Conservation (phyloP, 164 flowering plant genomes). For the Malania oleifera region DNA sequence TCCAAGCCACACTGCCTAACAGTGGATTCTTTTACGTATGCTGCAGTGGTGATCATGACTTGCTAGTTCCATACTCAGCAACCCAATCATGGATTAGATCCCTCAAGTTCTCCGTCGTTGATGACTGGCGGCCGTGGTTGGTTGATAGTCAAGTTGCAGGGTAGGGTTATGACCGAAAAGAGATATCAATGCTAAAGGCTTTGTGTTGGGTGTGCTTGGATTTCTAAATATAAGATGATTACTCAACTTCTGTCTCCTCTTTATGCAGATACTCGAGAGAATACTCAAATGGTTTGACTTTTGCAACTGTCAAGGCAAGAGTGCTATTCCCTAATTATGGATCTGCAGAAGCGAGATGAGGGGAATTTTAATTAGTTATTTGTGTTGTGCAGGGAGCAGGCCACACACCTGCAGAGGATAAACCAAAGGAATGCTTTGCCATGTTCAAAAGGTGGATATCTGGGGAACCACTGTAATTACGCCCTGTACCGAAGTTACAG, state of each 20-base stretch:
- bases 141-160: conserved; percentile 28
- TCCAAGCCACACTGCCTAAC: too few relatives aligned
- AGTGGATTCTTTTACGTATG: too few relatives aligned
- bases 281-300: conserved; percentile 26
- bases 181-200: background rate
- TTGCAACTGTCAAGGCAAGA: conserved; percentile 38
- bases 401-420: too few relatives aligned
- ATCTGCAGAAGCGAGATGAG: too few relatives aligned
- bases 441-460: too few relatives aligned
- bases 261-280: conserved; percentile 28
- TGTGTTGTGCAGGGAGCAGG: conserved; percentile 13
- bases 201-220: too few relatives aligned
- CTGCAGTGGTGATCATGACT: conserved; percentile 26
- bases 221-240: background rate
- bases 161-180: conserved; percentile 12
- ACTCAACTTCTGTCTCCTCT: background rate
- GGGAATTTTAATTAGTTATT: too few relatives aligned
- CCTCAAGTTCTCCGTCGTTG: conserved; percentile 13
- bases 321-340: too few relatives aligned
- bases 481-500: too few relatives aligned
- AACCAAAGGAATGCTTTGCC: too few relatives aligned
- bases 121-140: conserved; percentile 29
- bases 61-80: conserved; percentile 15
- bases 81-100: conserved; percentile 18
- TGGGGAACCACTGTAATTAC: too few relatives aligned